Base-by-base conservation (phyloP, 208 protist genomes). In the Trypanosoma cruzi region DNA sequence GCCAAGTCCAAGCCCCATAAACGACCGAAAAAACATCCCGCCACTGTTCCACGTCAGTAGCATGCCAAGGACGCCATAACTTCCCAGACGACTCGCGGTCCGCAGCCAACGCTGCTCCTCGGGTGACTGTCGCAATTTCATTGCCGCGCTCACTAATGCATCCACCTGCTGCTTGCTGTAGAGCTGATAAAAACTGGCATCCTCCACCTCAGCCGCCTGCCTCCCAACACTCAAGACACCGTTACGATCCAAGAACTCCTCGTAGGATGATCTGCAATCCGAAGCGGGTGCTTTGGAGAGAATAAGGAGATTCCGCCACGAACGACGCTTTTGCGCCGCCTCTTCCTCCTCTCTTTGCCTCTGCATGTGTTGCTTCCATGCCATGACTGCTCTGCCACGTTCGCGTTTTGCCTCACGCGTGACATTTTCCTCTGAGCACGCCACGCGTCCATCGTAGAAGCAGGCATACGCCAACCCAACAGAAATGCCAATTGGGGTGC, bases 31-130 rank as follows among this genome's bases (percentile, higher is more conserved):
- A 36, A 85, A 59, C 57, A 80, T 61, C 6, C 72, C 68, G 7
- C 85, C 80, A 58, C 77, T 88, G 66, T 93, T 95, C 87, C 86
- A 93, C 49, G 77, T 71, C 24, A 95, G 68, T 57, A 95, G 65
- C 80, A 81, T 88, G 20, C 77, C 76, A 20, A 85, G 26, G 49
- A 85, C 73, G 42, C 89, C 89, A 73, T 88, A 91, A 3, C 65
- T 49, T 24, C 75, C 71, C 8, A 82, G 81, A 16, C 89, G 84
- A 34, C 81, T 81, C 6, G 75, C 74, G 11, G 85, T 86, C 16
- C 66, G 55, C 34, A 77, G 68, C 90, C 90, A 95, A 29, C 90
- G 84, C 31, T 83, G 69, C 64, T 95, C 83, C 16, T 86, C 83
- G 29, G 75, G 14, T 13, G 75, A 86, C 52, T 73, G 26, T n/a